Conservation (phyloP, 352 stramenopile genomes). For the Phytopythium cucurbitacearum region DNA sequence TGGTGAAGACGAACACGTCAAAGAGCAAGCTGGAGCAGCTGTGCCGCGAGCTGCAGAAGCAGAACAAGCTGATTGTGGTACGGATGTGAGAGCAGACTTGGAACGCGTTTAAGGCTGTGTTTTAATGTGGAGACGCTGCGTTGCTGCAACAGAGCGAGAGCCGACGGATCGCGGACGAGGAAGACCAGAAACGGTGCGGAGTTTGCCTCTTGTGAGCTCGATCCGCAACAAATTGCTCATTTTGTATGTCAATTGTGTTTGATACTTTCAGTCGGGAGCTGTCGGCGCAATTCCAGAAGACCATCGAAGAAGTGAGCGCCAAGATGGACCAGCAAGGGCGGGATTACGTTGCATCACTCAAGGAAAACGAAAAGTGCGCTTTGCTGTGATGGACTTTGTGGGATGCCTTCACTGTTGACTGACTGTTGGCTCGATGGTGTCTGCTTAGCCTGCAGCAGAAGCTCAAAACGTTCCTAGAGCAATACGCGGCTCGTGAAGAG, state of each 20-base stretch:
- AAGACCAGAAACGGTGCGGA: slow-evolving; percentile 71
- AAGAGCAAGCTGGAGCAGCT: slow-evolving; percentile 82
- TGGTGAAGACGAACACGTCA: slow-evolving; percentile 54
- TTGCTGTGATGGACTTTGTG: background rate
- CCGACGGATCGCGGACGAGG: slow-evolving; percentile 78
- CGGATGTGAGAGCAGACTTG: background rate
- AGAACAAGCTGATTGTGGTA: slow-evolving; percentile 85
- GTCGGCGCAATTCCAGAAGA: slow-evolving; percentile 79
- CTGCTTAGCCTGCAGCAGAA: slow-evolving; percentile 72
- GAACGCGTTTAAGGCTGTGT: background rate
- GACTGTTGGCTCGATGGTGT: background rate
- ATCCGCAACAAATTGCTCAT: background rate
- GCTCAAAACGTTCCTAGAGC: slow-evolving; percentile 77
- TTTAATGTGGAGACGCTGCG: background rate
- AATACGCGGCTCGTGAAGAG: slow-evolving; percentile 77
- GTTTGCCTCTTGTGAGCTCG: background rate
- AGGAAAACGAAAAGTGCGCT: slow-evolving; percentile 79
- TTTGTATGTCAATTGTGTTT: slow-evolving; percentile 2
- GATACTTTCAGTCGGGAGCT: slow-evolving; percentile 46
- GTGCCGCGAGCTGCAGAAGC: slow-evolving; percentile 82
- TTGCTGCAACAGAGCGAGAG: slow-evolving; percentile 46
- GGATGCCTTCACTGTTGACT: background rate
- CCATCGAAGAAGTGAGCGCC: slow-evolving; percentile 83
- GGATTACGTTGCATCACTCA: slow-evolving; percentile 78
- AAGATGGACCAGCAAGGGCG: slow-evolving; percentile 87